phyloP scores from a whole-genome alignment of 2,329 filamentous ascomycete genomes.

The Tolypocladium pustulatum region DNA sequence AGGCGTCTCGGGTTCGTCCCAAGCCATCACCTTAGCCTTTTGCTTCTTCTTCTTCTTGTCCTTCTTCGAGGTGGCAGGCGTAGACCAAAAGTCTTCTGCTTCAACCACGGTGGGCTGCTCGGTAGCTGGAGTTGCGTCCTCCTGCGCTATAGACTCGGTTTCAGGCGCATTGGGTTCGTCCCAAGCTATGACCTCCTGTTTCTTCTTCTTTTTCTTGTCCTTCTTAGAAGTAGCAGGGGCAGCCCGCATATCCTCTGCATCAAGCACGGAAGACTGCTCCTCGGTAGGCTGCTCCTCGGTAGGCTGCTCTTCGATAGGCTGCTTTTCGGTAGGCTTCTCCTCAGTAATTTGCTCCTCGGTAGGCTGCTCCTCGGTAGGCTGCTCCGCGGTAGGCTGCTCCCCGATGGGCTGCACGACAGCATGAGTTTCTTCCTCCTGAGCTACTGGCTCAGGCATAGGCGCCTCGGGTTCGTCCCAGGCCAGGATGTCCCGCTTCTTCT shows the following conservation, averaged over 20 bases:
- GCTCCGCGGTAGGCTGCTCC: too few relatives aligned
- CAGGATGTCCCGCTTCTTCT: not conserved
- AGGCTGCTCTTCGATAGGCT: too few relatives aligned
- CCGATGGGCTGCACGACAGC: not conserved
- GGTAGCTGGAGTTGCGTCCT: not conserved
- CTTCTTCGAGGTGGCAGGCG: slow-evolving; percentile 1
- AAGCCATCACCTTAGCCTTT: not conserved
- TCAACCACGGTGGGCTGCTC: not conserved
- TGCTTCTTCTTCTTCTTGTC: slow-evolving; percentile 2
- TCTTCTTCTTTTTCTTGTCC: slow-evolving; percentile 1
- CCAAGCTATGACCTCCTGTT: not conserved
- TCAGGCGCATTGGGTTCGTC: not conserved
- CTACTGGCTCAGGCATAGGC: not conserved
- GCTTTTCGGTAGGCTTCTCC: too few relatives aligned
- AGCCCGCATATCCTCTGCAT: too few relatives aligned
- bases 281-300: too few relatives aligned
- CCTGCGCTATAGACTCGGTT: not conserved
- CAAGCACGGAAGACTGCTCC: too few relatives aligned
- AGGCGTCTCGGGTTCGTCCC: not conserved
- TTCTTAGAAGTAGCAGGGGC: too few relatives aligned
- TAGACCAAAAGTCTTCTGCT: slow-evolving; percentile 2
- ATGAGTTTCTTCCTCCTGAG: not conserved
- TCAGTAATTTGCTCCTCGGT: too few relatives aligned
- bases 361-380: too few relatives aligned
- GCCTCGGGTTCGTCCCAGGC: not conserved